phyloP scores from a whole-genome alignment of 345 rosid species.

The Lepidium sativum region DNA sequence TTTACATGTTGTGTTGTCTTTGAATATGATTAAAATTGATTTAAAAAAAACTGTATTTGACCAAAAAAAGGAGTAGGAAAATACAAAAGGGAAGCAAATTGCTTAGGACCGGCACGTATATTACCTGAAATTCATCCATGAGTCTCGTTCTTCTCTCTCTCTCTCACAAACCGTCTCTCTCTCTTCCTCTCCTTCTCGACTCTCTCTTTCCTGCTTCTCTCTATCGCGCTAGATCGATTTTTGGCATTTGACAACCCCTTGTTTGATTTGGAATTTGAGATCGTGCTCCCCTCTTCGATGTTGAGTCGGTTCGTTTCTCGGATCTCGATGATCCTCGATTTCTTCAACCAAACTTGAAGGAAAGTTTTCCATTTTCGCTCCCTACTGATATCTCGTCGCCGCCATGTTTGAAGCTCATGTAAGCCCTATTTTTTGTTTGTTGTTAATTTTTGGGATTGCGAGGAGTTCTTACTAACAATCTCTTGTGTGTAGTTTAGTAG shows the following conservation, averaged over 20 bases:
- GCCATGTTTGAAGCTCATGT: slow-evolving; percentile 95
- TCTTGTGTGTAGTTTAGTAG: neutral
- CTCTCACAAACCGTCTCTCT: slow-evolving; percentile 34
- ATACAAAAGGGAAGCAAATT: slow-evolving; percentile 1
- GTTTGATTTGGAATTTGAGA: slow-evolving; percentile 8
- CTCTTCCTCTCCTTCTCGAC: neutral
- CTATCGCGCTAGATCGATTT: slow-evolving; percentile 7
- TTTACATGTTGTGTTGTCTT: neutral
- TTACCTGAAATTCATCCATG: slow-evolving; percentile 15
- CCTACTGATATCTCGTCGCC: slow-evolving; percentile 26
- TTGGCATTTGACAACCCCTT: slow-evolving; percentile 8
- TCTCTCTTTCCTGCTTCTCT: slow-evolving; percentile 12
- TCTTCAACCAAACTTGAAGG: slow-evolving; percentile 21
- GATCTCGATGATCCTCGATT: slow-evolving; percentile 34
- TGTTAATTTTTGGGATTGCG: slow-evolving; percentile 4
- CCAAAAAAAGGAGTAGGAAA: neutral
- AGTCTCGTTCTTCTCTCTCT: neutral
- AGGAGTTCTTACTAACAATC: neutral
- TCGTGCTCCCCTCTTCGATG: slow-evolving; percentile 10
- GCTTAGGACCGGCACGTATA: slow-evolving; percentile 29
- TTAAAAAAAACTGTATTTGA: neutral
- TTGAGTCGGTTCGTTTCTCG: slow-evolving; percentile 24
- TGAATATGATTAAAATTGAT: neutral
- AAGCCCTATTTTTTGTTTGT: slow-evolving; percentile 11
- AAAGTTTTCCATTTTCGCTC: neutral